A percentile compares a stretch with the other conserved stretches of the same genome.
Evolutionary conservation across 1,139 yeast genomes (phyloP).

Genomic region (Geotrichum restrictum): DNA sequence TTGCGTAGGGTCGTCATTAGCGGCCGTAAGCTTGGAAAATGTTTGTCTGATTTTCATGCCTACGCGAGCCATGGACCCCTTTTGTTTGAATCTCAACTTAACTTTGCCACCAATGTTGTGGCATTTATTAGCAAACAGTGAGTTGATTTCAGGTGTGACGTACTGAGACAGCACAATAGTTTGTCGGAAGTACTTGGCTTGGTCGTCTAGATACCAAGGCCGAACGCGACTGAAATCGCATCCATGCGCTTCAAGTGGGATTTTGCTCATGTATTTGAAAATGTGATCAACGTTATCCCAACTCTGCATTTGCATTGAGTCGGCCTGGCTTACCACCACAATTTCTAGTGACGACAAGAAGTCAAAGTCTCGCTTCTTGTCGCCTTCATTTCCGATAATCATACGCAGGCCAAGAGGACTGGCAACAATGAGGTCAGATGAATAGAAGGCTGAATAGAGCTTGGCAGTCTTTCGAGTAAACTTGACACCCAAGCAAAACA

Average conservation of each 20-base stretch:
- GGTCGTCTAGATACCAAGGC: constrained; percentile 88
- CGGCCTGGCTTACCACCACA: constrained; percentile 73
- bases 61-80: constrained; percentile 43
- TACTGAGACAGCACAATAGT: constrained; percentile 70
- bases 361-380: constrained; percentile 48
- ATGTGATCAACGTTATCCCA: constrained; percentile 77
- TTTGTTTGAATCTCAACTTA: constrained; percentile 38
- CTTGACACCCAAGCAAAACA: constrained; percentile 83
- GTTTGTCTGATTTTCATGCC: constrained; percentile 65
- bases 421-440: constrained; percentile 81
- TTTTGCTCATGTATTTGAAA: constrained; percentile 65
- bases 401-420: constrained; percentile 88
- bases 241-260: constrained; percentile 75
- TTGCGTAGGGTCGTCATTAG: constrained; percentile 44
- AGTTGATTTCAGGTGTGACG: constrained; percentile 75
- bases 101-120: constrained; percentile 63
- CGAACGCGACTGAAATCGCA: constrained; percentile 90
- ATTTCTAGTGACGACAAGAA: constrained; percentile 87
- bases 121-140: constrained; percentile 55
- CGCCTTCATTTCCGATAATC: constrained; percentile 55
- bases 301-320: constrained; percentile 87
- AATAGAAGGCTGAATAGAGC: constrained; percentile 77
- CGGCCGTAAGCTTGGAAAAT: constrained; percentile 46
- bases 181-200: constrained; percentile 72
- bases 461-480: constrained; percentile 84